A percentile compares a stretch with the other conserved stretches of the same genome.
Evolutionary conservation across 306 rosid genomes (phyloP).

Genomic region (Vachellia pachyceras): DNA sequence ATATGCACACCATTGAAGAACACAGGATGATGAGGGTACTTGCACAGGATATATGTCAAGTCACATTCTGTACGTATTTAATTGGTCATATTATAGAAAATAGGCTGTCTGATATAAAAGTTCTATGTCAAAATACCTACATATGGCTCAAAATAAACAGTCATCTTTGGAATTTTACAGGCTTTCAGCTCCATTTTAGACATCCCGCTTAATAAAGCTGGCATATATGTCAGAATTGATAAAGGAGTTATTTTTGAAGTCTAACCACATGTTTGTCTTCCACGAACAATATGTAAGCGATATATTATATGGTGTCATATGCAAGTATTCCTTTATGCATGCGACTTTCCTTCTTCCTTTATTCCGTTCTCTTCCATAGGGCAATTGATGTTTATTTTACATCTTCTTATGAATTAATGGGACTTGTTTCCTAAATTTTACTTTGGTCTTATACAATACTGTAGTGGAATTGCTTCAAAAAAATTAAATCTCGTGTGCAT

Average conservation of each 20-base stretch:
- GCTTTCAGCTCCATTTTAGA: constrained; percentile 41
- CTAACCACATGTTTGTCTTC: constrained; percentile 50
- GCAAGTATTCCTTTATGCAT: constrained; percentile 31
- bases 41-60: background rate
- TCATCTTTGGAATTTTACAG: constrained; percentile 22
- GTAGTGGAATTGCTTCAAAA: constrained; percentile 46
- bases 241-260: constrained; percentile 47
- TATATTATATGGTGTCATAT: constrained; percentile 49
- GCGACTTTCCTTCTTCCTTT: background rate
- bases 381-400: background rate
- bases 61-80: background rate
- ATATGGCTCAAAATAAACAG: background rate
- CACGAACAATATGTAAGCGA: constrained; percentile 42
- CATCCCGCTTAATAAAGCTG: constrained; percentile 51
- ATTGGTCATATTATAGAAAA: background rate
- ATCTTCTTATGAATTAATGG: background rate
- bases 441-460: constrained; percentile 4
- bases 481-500: constrained; percentile 34
- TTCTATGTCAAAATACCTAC: background rate
- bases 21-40: background rate
- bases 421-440: background rate
- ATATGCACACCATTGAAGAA: background rate
- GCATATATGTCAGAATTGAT: constrained; percentile 50
- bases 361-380: background rate
- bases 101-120: background rate